These are phyloP conservation scores for Coemansia sp. DNA, from an alignment of 192 early-diverging fungal genomes.

Conservation along the genomic window DNA sequence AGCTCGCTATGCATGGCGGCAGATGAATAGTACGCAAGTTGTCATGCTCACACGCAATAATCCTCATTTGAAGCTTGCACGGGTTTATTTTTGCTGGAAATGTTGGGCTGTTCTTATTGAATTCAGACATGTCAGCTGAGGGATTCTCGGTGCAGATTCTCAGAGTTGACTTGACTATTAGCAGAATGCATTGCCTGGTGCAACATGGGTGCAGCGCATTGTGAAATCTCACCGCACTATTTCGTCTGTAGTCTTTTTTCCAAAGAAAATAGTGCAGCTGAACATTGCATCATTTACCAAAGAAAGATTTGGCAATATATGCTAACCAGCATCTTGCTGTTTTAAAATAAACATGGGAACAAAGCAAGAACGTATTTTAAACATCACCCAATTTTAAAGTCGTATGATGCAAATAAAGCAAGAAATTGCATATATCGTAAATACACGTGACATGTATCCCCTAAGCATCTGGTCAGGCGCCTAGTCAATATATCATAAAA, in stretches of 20 bases:
- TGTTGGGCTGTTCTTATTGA: not conserved
- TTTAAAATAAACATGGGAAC: not conserved
- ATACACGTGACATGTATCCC: not conserved
- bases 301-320: not conserved
- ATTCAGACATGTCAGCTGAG: slow-evolving; percentile 7
- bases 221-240: slow-evolving; percentile 2
- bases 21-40: slow-evolving; percentile 3
- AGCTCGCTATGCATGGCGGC: slow-evolving; percentile 2
- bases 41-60: slow-evolving; percentile 9
- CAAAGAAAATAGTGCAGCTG: not conserved
- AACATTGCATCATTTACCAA: not conserved
- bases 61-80: not conserved
- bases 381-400: not conserved
- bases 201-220: slow-evolving; percentile 1
- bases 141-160: slow-evolving; percentile 7
- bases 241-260: not conserved
- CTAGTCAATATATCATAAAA: not conserved
- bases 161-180: not conserved
- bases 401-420: not conserved
- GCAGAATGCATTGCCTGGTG: slow-evolving; percentile 1
- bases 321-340: not conserved
- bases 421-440: no score
- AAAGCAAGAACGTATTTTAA: not conserved
- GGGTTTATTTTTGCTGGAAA: not conserved
- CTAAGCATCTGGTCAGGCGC: not conserved